A percentile compares a stretch with the other conserved stretches of the same genome.
These are phyloP conservation scores for Paralagenidium karlingii DNA, from an alignment of 352 stramenopile genomes.

Conservation along the genomic window DNA sequence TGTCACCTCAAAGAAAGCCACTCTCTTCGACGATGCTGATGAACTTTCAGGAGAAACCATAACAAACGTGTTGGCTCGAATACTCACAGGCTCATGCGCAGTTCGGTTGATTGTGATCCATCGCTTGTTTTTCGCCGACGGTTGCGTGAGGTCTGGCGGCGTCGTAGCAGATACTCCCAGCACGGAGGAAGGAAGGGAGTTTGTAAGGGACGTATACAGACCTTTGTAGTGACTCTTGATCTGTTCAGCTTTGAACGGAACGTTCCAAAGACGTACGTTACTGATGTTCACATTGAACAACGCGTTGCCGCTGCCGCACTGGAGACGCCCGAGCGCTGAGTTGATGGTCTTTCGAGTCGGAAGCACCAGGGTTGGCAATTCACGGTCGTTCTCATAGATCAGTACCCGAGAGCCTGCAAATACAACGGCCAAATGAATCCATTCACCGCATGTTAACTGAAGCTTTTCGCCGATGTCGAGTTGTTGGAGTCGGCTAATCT, in stretches of 20 bases:
- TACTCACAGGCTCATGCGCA: conserved; percentile 18
- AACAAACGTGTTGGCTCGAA: conserved; percentile 15
- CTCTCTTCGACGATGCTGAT: not conserved
- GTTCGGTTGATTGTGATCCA: conserved; percentile 48
- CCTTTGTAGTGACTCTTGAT: conserved; percentile 33
- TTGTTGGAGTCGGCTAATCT: too few relatives aligned
- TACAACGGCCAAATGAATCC: conserved; percentile 41
- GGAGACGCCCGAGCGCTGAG: too few relatives aligned
- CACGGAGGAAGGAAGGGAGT: too few relatives aligned
- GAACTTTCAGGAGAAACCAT: conserved; percentile 3
- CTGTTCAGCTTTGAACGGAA: conserved; percentile 34
- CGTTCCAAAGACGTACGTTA: conserved; percentile 44
- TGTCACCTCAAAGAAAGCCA: conserved; percentile 44
- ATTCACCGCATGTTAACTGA: too few relatives aligned
- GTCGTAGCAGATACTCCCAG: too few relatives aligned
- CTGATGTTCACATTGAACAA: conserved; percentile 1
- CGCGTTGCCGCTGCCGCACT: not conserved
- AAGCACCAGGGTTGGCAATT: too few relatives aligned
- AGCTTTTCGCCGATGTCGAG: too few relatives aligned
- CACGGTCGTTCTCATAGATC: conserved; percentile 37
- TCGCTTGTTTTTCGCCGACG: too few relatives aligned
- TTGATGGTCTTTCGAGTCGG: too few relatives aligned
- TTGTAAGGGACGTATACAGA: too few relatives aligned
- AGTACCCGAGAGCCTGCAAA: conserved; percentile 17
- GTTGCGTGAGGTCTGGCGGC: too few relatives aligned